These are phyloP conservation scores for Daedaleopsis sinensis DNA, from an alignment of 768 basidiomycete species.

Conservation along the genomic window DNA sequence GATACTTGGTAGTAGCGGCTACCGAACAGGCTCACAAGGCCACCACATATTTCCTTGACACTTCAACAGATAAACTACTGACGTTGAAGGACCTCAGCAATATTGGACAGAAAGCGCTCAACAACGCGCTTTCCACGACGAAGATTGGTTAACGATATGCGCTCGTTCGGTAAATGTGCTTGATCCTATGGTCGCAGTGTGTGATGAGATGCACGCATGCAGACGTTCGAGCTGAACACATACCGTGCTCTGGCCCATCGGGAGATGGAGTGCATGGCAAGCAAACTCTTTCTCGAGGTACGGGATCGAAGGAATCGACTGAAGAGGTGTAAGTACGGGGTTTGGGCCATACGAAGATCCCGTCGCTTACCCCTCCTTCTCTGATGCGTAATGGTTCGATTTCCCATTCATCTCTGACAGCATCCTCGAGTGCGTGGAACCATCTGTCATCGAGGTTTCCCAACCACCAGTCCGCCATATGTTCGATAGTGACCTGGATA, in stretches of 20 bases:
- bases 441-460: conserved; percentile 83
- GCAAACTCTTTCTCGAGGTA: conserved; percentile 91
- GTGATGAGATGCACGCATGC: background rate
- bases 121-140: conserved; percentile 75
- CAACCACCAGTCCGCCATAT: conserved; percentile 96
- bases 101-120: conserved; percentile 68
- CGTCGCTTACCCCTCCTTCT: conserved; percentile 77
- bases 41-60: too few species aligned
- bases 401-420: conserved; percentile 88
- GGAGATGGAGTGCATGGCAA: conserved; percentile 90
- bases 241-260: conserved; percentile 90
- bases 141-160: conserved; percentile 84
- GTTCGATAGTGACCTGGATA: conserved; percentile 71
- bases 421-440: conserved; percentile 84
- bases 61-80: background rate
- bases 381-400: conserved; percentile 83
- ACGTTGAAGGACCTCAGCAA: conserved; percentile 34
- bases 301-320: conserved; percentile 95
- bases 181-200: conserved; percentile 57
- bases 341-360: background rate
- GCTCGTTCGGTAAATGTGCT: conserved; percentile 93
- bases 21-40: too few species aligned
- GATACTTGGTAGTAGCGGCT: too few species aligned
- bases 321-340: conserved; percentile 1
- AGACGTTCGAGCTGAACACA: background rate